Evolutionary conservation across 768 basidiomycete genomes (phyloP).

Genomic region (Naganishia antarctica): DNA sequence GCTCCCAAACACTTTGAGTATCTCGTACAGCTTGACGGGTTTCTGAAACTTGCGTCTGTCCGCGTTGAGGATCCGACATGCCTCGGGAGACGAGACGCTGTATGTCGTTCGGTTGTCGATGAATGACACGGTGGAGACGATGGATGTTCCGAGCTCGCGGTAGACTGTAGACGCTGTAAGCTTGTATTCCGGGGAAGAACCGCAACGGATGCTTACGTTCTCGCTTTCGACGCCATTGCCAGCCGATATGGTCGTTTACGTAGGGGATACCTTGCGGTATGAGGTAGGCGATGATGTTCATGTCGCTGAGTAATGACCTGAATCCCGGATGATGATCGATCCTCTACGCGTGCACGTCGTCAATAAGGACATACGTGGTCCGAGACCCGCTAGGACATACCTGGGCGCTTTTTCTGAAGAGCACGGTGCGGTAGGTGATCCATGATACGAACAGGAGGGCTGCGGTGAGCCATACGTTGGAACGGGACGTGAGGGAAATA

Average conservation of each 20-base stretch:
- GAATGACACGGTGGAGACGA: slow-evolving; percentile 19
- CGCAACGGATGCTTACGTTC: not conserved
- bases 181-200: not conserved
- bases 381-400: not conserved
- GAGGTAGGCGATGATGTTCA: slow-evolving; percentile 23
- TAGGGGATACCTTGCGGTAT: slow-evolving; percentile 8
- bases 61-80: slow-evolving; percentile 18
- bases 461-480: slow-evolving; percentile 1
- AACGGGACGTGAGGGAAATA: not conserved
- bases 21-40: slow-evolving; percentile 25
- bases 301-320: slow-evolving; percentile 18
- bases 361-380: not conserved
- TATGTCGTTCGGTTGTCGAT: slow-evolving; percentile 10
- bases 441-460: slow-evolving; percentile 15
- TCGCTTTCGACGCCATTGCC: slow-evolving; percentile 17
- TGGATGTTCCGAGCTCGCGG: slow-evolving; percentile 1
- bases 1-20: slow-evolving; percentile 23
- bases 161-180: not conserved
- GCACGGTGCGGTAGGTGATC: slow-evolving; percentile 11
- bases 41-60: slow-evolving; percentile 26
- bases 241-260: slow-evolving; percentile 21
- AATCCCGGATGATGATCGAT: slow-evolving; percentile 23
- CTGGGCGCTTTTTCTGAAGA: not conserved
- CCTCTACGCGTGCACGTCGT: not conserved
- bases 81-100: slow-evolving; percentile 19